Evolutionary conservation across 2,329 filamentous ascomycete genomes (phyloP), one percentile per base, ranked within the genome.

Genomic region (Colletotrichum lupini): DNA sequence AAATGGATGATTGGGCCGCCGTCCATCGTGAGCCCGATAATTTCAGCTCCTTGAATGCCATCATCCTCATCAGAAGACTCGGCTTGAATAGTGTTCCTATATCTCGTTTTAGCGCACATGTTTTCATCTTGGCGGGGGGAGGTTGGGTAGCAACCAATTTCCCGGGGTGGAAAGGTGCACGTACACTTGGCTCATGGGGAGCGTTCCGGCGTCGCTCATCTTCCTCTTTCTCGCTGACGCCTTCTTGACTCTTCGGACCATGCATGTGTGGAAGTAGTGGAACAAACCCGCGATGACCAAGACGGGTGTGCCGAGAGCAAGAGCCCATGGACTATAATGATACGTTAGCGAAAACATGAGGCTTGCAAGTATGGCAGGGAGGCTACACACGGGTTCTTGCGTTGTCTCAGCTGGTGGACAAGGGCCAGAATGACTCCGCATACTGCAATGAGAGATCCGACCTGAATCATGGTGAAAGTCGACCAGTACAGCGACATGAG

Each of bases 401-500:
- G 81, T 52, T 88, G 83, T 49, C 83, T 82, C 9, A 90, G 77
- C 3, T 85, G 83, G 74, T 90, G 87, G 46, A 84, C 83, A 30
- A 90, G 80, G 49, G 88, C 85, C 3, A 91, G 81, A 57, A 89
- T 85, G 73, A 91, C 87, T 32, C 89, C 89, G 14, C 87, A 78
- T 77, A 91, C 89, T 71, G 89, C 89, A 46, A 91, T 90, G 73
- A 89, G 81, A 1, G 87, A 87, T 6, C 89, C 89, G 2, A 91
- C 81, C 76, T 91, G 89, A 5, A 90, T 82, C 84, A 90, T 88
- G 26, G 88, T 89, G 88, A 89, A 91, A 2, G 89, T 90, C 0
- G 89, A 87, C 89, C 89, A 91, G 79, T 90, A 91, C 0, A 91
- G 81, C 1, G 86, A 85, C 81, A 90, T 90, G 68, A 91, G 84